These are phyloP conservation scores for Camptophora hylomeconis DNA, from an alignment of 2,329 filamentous ascomycete genomes.

Conservation along the genomic window DNA sequence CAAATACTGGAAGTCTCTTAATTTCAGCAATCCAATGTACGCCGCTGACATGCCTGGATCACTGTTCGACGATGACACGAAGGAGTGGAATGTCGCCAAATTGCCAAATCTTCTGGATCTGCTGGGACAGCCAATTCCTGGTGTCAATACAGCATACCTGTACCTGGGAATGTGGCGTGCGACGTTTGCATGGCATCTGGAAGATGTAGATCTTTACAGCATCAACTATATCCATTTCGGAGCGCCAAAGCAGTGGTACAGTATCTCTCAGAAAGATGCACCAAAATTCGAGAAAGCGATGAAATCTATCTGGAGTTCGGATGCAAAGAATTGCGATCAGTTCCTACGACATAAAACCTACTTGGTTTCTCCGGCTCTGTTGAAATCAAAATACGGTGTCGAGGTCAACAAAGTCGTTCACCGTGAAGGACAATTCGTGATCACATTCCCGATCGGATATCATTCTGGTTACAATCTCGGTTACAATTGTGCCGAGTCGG, in stretches of 20 bases:
- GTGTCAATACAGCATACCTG: constrained; percentile 94
- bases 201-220: constrained; percentile 97
- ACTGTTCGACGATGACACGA: constrained; percentile 74
- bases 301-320: constrained; percentile 70
- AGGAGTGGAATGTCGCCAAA: constrained; percentile 88
- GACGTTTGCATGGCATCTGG: constrained; percentile 96
- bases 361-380: constrained; percentile 77
- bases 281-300: constrained; percentile 87
- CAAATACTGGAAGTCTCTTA: constrained; percentile 93
- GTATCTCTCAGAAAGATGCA: constrained; percentile 90
- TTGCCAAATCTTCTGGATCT: constrained; percentile 88
- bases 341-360: constrained; percentile 97
- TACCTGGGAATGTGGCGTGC: constrained; percentile 99
- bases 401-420: constrained; percentile 93
- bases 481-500: constrained; percentile 96
- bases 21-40: constrained; percentile 87
- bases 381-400: constrained; percentile 82
- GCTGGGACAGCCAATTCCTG: constrained; percentile 85
- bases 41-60: constrained; percentile 94
- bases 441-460: constrained; percentile 96
- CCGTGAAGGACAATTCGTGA: constrained; percentile 93
- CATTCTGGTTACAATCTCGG: constrained; percentile 96
- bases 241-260: constrained; percentile 98
- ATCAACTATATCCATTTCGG: constrained; percentile 99
- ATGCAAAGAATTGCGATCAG: constrained; percentile 90